These are phyloP conservation scores for Fusarium avenaceum DNA, from an alignment of 2,329 filamentous ascomycete species.

Conservation along the genomic window DNA sequence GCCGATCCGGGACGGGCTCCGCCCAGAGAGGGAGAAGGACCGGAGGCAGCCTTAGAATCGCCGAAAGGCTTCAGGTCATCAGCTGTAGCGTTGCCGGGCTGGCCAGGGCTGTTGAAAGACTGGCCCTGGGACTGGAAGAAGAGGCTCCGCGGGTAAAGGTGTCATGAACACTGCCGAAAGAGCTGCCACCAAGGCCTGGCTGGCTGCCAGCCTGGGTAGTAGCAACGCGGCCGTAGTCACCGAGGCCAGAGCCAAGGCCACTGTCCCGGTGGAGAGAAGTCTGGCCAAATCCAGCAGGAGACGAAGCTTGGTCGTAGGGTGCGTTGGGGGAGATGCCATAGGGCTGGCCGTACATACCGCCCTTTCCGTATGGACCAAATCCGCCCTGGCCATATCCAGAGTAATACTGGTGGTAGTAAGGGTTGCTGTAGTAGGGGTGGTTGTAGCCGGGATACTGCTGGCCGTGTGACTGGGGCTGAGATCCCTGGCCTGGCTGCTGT, in stretches of 20 bases:
- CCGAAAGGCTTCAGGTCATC: conserved; percentile 73
- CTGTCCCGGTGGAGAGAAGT: conserved; percentile 67
- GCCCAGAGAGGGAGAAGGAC: conserved; percentile 69
- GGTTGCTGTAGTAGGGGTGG: conserved; percentile 73
- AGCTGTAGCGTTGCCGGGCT: conserved; percentile 58
- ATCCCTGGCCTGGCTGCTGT: conserved; percentile 58
- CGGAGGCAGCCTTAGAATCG: conserved; percentile 66
- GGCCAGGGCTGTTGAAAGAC: conserved; percentile 65
- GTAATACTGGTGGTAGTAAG: conserved; percentile 74
- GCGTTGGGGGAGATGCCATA: conserved; percentile 70
- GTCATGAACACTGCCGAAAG: conserved; percentile 68
- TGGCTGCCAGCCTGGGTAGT: conserved; percentile 65
- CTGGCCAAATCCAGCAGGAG: conserved; percentile 68
- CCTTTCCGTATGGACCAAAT: conserved; percentile 69
- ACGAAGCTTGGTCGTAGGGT: conserved; percentile 69
- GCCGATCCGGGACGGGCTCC: conserved; percentile 71
- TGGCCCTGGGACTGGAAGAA: conserved; percentile 68
- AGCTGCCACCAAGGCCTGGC: conserved; percentile 63
- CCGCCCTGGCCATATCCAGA: conserved; percentile 67
- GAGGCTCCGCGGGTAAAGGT: conserved; percentile 67
- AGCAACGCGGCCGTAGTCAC: conserved; percentile 67
- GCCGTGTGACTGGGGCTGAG: conserved; percentile 61
- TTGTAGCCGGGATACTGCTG: conserved; percentile 67
- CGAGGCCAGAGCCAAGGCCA: conserved; percentile 64
- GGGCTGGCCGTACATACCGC: conserved; percentile 67